Conservation (phyloP, 2,329 filamentous ascomycete genomes). For the Cladosporium velox region DNA sequence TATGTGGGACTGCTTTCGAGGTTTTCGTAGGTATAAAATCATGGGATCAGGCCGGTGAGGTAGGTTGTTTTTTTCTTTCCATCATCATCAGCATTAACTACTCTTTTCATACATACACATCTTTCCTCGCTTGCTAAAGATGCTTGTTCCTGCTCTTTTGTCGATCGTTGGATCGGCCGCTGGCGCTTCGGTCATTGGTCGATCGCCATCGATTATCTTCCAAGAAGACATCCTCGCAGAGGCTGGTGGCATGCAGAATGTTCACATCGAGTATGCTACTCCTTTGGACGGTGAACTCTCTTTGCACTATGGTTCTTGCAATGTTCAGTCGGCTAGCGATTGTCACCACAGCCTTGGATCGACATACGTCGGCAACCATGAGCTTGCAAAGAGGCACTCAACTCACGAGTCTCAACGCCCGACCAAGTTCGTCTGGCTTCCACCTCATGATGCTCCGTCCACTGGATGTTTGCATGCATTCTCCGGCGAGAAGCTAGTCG, state of each 20-base stretch:
- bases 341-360: slow-evolving; percentile 49
- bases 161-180: slow-evolving; percentile 25
- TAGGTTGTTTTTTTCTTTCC: neutral
- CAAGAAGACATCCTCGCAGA: slow-evolving; percentile 32
- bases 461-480: slow-evolving; percentile 51
- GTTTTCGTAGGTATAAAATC: neutral
- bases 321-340: slow-evolving; percentile 38
- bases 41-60: neutral
- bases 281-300: slow-evolving; percentile 48
- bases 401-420: slow-evolving; percentile 39
- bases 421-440: slow-evolving; percentile 52
- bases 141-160: slow-evolving; percentile 23
- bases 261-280: slow-evolving; percentile 48
- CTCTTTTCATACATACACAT: slow-evolving; percentile 4
- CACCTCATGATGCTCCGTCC: slow-evolving; percentile 43
- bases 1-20: neutral
- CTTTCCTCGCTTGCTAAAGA: slow-evolving; percentile 15
- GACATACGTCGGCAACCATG: slow-evolving; percentile 42
- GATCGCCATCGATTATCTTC: slow-evolving; percentile 28
- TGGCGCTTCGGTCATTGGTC: slow-evolving; percentile 21
- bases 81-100: neutral
- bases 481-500: slow-evolving; percentile 43
- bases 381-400: slow-evolving; percentile 32
- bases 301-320: slow-evolving; percentile 50
- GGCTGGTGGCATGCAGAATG: slow-evolving; percentile 48